Base-by-base conservation (phyloP, 495 filamentous ascomycete genomes). In the Penicillium samsonianum region DNA sequence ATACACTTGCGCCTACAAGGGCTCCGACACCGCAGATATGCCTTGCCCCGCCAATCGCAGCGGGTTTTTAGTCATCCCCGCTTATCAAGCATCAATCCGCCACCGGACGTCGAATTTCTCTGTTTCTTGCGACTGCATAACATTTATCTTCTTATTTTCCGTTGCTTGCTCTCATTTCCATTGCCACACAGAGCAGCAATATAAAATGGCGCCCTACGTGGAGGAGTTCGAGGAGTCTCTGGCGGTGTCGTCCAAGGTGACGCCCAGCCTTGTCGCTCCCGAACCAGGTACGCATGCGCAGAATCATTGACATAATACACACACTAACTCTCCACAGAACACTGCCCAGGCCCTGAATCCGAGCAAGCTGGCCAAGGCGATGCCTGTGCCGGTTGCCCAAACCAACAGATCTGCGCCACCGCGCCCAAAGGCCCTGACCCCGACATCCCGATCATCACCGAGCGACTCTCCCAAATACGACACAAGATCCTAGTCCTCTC, bases 391-490 rank as follows among this genome's bases (percentile, higher is more conserved):
- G 90, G 91, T 42, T 98, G 94, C 67, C 94, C 94, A 3, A 98
- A 98, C 74, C 92, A 98, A 80, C 72, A 82, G 14, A 98, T 98
- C 60, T 98, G 94, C 77, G 91, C 93, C 40, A 87, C 91, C 2
- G 87, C 92, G 1, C 94, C 95, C 26, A 98, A 96, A 73, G 94
- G 93, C 3, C 93, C 95, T 12, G 94, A 98, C 69, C 94, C 93
- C 0, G 95, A 98, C 71, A 86, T 98, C 53, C 86, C 91, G 0
- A 68, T 91, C 57, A 96, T 98, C 63, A 86, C 91, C 20, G 81
- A 86, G 43, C 91, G 92, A 1, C 85, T 98, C 12, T 80, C 90
- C 9, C 81, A 82, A 52, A 86, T 98, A 55, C 80, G 82, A 48
- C 93, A 97, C 78, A 98, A 98, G 73, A 86, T 98, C 59, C 81